phyloP scores from a whole-genome alignment of 208 protist genomes.

The Blechomonas ayalai region DNA sequence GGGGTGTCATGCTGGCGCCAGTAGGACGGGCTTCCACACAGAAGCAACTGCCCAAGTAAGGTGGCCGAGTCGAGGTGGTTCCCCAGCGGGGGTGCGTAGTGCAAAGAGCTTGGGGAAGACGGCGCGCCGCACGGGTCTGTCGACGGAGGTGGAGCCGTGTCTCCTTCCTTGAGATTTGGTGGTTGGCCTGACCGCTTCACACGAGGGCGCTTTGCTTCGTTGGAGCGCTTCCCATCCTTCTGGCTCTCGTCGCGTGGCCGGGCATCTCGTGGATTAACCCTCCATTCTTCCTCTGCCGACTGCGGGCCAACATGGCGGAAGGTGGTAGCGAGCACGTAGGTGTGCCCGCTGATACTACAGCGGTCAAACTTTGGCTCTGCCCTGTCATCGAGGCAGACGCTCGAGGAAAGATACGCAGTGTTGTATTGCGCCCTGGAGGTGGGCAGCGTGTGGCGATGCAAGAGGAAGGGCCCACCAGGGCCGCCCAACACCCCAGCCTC shows the following conservation, averaged over 20 bases:
- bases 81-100: too few species aligned
- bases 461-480: slow-evolving; percentile 22
- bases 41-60: slow-evolving; percentile 11
- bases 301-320: slow-evolving; percentile 4
- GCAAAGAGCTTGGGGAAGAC: too few species aligned
- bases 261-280: too few species aligned
- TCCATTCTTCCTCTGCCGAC: too few species aligned
- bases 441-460: slow-evolving; percentile 14
- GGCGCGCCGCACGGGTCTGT: too few species aligned
- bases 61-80: too few species aligned
- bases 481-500: slow-evolving; percentile 10
- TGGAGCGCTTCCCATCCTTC: too few species aligned
- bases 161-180: too few species aligned
- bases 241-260: too few species aligned
- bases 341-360: slow-evolving; percentile 20
- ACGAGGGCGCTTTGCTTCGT: too few species aligned
- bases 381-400: slow-evolving; percentile 19
- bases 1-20: slow-evolving; percentile 7
- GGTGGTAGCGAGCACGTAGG: slow-evolving; percentile 4
- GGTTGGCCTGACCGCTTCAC: too few species aligned
- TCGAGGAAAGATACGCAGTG: slow-evolving; percentile 14
- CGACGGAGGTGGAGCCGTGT: too few species aligned
- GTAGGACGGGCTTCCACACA: slow-evolving; percentile 17
- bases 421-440: background rate
- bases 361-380: slow-evolving; percentile 7